Conservation (phyloP, 2,329 filamentous ascomycete species). For the Teratosphaeria viscida region DNA sequence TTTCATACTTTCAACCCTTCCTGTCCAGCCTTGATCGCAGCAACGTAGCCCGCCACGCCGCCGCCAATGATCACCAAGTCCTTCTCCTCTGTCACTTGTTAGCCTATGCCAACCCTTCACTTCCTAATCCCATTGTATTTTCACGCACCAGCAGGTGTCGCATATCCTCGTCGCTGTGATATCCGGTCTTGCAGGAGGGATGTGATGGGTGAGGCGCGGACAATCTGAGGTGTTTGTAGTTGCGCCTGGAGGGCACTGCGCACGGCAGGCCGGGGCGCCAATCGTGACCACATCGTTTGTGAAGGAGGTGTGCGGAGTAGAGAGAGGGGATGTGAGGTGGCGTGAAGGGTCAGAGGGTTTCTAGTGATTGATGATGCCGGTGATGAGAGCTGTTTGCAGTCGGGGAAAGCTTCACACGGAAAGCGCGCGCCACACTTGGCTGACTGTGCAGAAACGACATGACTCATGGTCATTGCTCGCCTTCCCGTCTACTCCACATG, state of each 20-base stretch:
- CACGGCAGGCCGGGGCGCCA: conserved; percentile 6
- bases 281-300: conserved; percentile 7
- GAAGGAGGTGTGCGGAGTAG: background rate
- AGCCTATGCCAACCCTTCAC: conserved; percentile 14
- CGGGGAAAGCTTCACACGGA: background rate
- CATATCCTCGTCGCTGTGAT: conserved; percentile 47
- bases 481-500: background rate
- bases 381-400: background rate
- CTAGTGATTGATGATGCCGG: background rate
- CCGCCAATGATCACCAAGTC: conserved; percentile 96
- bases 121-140: background rate
- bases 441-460: background rate
- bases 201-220: conserved; percentile 24
- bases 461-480: background rate
- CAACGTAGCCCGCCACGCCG: conserved; percentile 96
- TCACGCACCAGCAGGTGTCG: conserved; percentile 40
- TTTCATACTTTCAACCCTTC: conserved; percentile 80
- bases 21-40: conserved; percentile 97
- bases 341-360: background rate
- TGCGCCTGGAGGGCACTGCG: conserved; percentile 9
- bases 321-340: background rate
- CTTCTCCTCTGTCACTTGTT: conserved; percentile 62
- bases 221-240: conserved; percentile 6
- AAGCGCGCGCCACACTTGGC: background rate
- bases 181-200: conserved; percentile 41